phyloP scores from a whole-genome alignment of 352 stramenopile genomes.

The Globisporangium solare region DNA sequence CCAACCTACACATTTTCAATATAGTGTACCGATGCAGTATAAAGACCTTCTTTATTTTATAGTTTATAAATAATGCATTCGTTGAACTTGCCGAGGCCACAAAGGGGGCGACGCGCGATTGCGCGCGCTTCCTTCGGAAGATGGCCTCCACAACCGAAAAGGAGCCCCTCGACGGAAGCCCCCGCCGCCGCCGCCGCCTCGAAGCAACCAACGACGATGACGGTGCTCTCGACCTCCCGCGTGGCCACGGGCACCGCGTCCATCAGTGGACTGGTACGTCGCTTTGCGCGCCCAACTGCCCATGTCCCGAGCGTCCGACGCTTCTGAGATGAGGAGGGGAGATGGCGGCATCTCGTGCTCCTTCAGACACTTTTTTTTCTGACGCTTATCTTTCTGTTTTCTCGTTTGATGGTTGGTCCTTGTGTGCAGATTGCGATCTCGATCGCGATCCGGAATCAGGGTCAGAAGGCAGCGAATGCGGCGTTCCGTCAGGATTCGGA shows the following conservation, averaged over 20 bases:
- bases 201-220: slow-evolving; percentile 21
- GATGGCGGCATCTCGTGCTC: too few species aligned
- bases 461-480: slow-evolving; percentile 44
- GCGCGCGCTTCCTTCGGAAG: background rate
- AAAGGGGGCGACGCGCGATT: background rate
- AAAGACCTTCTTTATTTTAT: too few species aligned
- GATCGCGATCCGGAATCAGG: slow-evolving; percentile 62
- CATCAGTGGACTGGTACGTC: slow-evolving; percentile 38
- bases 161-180: background rate
- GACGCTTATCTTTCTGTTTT: background rate
- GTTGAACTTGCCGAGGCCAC: too few species aligned
- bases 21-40: too few species aligned
- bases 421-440: slow-evolving; percentile 40
- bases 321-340: too few species aligned
- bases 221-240: slow-evolving; percentile 56
- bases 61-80: background rate
- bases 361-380: background rate
- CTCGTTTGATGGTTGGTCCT: background rate
- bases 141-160: background rate
- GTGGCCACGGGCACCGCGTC: slow-evolving; percentile 34
- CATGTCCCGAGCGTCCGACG: too few species aligned
- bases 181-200: background rate
- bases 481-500: slow-evolving; percentile 50
- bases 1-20: too few species aligned
- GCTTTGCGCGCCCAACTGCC: slow-evolving; percentile 1